A percentile compares a stretch with the other conserved stretches of the same genome.
Evolutionary conservation across 2,329 filamentous ascomycete genomes (phyloP).

Genomic region (Mollisiaceae sp.): DNA sequence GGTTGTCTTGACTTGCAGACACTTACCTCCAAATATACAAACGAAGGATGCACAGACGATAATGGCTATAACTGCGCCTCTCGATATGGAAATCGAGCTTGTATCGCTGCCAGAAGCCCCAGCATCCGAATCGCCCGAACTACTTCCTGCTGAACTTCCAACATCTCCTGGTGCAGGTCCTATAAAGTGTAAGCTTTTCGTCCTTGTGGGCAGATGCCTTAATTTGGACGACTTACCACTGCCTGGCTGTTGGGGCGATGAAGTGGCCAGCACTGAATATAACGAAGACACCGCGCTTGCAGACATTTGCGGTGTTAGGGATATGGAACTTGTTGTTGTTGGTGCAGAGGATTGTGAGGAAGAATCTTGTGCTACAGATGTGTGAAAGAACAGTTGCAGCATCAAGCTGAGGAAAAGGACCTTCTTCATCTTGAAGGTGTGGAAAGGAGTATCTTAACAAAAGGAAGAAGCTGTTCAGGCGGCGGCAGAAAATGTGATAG

Average conservation of each 20-base stretch:
- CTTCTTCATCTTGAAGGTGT: conserved; percentile 34
- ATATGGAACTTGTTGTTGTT: conserved; percentile 31
- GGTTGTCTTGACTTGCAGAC: not conserved
- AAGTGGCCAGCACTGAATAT: conserved; percentile 39
- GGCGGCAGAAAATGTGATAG: conserved; percentile 30
- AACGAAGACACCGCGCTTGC: conserved; percentile 40
- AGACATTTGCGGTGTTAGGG: conserved; percentile 42
- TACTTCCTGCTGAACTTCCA: conserved; percentile 42
- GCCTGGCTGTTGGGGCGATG: conserved; percentile 38
- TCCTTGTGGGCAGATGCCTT: not conserved
- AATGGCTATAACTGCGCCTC: conserved; percentile 74
- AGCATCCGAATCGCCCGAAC: conserved; percentile 55
- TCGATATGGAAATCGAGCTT: conserved; percentile 67
- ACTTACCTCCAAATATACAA: conserved; percentile 71
- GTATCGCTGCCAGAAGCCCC: conserved; percentile 70
- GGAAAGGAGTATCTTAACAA: conserved; percentile 26
- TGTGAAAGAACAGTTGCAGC: conserved; percentile 32
- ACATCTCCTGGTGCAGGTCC: conserved; percentile 40
- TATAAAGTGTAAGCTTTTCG: conserved; percentile 10
- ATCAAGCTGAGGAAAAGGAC: conserved; percentile 35
- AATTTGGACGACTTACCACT: conserved; percentile 24
- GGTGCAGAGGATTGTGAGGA: conserved; percentile 25
- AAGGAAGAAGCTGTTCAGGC: conserved; percentile 23
- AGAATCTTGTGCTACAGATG: conserved; percentile 35
- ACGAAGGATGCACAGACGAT: conserved; percentile 72